Evolutionary conservation across 1,284 basidiomycete genomes (phyloP).

Genomic region (Pholiota adiposa): DNA sequence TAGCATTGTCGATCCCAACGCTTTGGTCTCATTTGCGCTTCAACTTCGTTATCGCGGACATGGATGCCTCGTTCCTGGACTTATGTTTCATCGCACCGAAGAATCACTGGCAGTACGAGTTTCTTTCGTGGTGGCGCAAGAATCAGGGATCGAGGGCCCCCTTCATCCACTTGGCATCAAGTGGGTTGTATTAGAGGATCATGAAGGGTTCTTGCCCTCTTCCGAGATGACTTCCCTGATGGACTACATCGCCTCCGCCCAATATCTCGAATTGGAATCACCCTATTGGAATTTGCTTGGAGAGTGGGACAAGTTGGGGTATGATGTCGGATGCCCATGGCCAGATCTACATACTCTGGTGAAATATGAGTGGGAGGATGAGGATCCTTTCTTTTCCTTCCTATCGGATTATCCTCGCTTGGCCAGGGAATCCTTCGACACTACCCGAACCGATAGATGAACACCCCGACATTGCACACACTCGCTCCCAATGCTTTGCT

Average conservation of each 20-base stretch:
- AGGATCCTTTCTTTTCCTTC: neutral
- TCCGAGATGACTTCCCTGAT: neutral
- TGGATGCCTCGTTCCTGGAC: neutral
- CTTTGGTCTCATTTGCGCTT: neutral
- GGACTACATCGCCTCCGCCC: neutral
- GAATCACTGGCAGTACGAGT: neutral
- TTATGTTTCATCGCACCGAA: neutral
- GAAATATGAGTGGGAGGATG: neutral
- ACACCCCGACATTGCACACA: neutral
- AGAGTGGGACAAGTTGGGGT: neutral
- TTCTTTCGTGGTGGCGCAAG: neutral
- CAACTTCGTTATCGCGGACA: neutral
- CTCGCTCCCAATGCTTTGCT: neutral
- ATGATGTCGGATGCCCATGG: neutral
- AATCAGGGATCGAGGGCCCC: neutral
- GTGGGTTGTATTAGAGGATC: neutral
- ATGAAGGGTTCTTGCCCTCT: neutral
- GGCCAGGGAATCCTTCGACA: slow-evolving; percentile 65
- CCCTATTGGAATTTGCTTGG: neutral
- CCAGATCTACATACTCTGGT: neutral
- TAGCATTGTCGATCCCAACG: neutral
- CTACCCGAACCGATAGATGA: slow-evolving; percentile 47
- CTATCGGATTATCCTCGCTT: neutral
- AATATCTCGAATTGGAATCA: neutral
- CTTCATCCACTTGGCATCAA: neutral